Conservation (phyloP, 768 basidiomycete species). For the Naematelia aurantialba region DNA sequence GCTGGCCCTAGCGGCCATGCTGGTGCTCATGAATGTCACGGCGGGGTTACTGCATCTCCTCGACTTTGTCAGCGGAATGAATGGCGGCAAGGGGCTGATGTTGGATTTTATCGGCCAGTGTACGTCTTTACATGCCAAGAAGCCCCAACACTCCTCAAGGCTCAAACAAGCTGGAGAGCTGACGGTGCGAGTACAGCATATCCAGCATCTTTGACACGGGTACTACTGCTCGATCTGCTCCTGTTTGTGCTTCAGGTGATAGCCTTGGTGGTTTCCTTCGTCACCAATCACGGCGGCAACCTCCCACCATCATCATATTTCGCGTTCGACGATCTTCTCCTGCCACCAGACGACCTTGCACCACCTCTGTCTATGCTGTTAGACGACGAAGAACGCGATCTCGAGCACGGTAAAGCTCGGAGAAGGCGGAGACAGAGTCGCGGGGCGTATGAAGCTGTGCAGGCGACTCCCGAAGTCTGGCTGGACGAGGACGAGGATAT, state of each 20-base stretch:
- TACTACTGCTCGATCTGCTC: constrained; percentile 32
- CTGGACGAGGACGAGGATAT: constrained; percentile 24
- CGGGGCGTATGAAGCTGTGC: constrained; percentile 13
- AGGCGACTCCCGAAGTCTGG: constrained; percentile 26
- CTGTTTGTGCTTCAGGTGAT: constrained; percentile 29
- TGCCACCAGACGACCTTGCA: constrained; percentile 19
- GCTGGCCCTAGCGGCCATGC: constrained; percentile 21
- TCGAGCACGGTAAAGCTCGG: constrained; percentile 17
- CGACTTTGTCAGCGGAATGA: constrained; percentile 24
- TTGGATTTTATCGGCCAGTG: constrained; percentile 43
- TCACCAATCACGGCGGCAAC: constrained; percentile 19
- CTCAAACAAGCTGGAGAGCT: not conserved
- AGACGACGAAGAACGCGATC: constrained; percentile 22
- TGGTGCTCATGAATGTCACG: constrained; percentile 25
- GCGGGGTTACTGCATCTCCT: constrained; percentile 30
- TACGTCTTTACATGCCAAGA: constrained; percentile 10
- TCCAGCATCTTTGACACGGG: constrained; percentile 29
- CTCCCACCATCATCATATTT: constrained; percentile 20
- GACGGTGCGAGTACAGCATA: constrained; percentile 13
- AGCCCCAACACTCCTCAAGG: not conserved
- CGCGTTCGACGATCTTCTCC: constrained; percentile 32
- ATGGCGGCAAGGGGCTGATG: constrained; percentile 30
- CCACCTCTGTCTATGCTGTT: constrained; percentile 4
- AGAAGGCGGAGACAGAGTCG: constrained; percentile 11
- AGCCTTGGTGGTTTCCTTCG: constrained; percentile 31